Conservation (phyloP, 805 yeast species). For the Cyberlindnera saturnus region DNA sequence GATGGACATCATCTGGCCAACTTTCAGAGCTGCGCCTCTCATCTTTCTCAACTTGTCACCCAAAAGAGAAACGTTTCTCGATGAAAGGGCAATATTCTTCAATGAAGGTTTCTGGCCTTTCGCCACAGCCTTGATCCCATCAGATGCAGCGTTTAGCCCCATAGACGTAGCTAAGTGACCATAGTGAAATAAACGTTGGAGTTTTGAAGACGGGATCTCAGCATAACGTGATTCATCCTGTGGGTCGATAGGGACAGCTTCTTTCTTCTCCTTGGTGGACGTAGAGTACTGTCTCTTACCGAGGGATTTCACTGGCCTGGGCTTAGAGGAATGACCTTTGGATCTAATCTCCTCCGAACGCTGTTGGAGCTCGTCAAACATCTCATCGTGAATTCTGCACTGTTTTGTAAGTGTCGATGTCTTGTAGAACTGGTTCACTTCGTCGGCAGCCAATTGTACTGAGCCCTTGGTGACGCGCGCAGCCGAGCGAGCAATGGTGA, state of each 20-base stretch:
- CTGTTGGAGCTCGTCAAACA: constrained; percentile 14
- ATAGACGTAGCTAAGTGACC: constrained; percentile 90
- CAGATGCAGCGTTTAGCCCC: constrained; percentile 76
- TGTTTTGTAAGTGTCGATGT: constrained; percentile 19
- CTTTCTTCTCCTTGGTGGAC: constrained; percentile 3
- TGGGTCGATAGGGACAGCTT: constrained; percentile 11
- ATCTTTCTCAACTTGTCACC: constrained; percentile 84
- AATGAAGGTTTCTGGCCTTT: constrained; percentile 44
- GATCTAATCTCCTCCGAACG: constrained; percentile 7
- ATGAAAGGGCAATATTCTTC: constrained; percentile 61
- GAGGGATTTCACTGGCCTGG: background rate
- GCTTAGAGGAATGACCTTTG: background rate
- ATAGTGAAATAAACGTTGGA: constrained; percentile 89
- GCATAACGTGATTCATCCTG: constrained; percentile 47
- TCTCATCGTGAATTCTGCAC: constrained; percentile 21
- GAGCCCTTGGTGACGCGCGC: constrained; percentile 11
- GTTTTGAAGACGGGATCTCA: constrained; percentile 78
- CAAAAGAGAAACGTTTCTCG: constrained; percentile 79
- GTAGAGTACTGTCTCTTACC: constrained; percentile 15
- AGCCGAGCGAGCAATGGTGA: constrained; percentile 16
- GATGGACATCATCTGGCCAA: constrained; percentile 95
- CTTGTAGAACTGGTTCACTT: constrained; percentile 15
- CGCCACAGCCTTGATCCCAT: constrained; percentile 65
- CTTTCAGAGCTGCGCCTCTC: constrained; percentile 98
- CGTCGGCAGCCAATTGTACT: constrained; percentile 5